Percentiles rank a stretch among this genome's conserved stretches.
phyloP scores from a whole-genome alignment of 192 early-diverging fungal species.

The Linnemannia exigua region DNA sequence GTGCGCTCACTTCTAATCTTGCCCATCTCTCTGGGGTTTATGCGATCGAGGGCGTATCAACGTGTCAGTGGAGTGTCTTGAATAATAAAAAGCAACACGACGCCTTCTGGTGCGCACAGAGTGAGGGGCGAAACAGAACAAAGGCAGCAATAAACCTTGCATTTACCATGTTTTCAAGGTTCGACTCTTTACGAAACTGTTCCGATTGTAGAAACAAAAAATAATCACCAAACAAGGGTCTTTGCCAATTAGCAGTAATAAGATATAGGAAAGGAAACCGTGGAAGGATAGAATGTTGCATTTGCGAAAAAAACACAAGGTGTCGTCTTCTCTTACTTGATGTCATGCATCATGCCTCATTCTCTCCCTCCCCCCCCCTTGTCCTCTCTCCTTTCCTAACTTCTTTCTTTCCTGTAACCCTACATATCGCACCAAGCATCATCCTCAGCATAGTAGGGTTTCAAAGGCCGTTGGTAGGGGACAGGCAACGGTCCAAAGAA shows the following conservation, averaged over 20 bases:
- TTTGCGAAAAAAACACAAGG: background rate
- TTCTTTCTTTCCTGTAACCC: no score
- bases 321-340: background rate
- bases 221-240: background rate
- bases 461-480: slow-evolving; percentile 38
- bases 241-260: no score
- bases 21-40: no score
- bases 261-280: background rate
- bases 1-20: no score
- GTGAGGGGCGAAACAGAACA: background rate
- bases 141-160: no score
- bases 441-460: slow-evolving; percentile 21
- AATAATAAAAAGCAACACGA: no score
- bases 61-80: no score
- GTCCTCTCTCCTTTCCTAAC: no score
- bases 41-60: no score
- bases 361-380: background rate
- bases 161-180: no score
- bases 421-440: slow-evolving; percentile 17
- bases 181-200: no score
- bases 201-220: background rate
- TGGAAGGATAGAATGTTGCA: background rate
- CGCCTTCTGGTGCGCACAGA: background rate
- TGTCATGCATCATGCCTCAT: background rate
- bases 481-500: slow-evolving; percentile 53